Base-by-base conservation (phyloP, 2,329 filamentous ascomycete species). In the Plenodomus lindquistii region DNA sequence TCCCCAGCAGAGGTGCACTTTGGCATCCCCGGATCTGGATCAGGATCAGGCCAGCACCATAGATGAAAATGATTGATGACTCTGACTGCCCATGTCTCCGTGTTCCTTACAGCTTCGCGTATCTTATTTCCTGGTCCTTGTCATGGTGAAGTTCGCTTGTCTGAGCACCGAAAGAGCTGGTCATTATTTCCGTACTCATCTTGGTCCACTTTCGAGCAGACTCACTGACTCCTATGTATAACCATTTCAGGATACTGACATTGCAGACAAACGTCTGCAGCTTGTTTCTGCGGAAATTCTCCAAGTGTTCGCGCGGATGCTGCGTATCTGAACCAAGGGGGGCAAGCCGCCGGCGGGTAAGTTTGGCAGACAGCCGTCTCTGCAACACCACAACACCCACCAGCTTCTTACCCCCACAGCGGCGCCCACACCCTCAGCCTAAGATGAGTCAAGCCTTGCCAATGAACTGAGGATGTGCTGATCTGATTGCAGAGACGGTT, bases 11-110 rank as follows among this genome's bases (percentile, higher is more conserved):
- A 57, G 45, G 6, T 37, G 54, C 44, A 24, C 38, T 35, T 50
- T 36, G 36, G 19, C 35, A 29, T 45, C 16, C 16, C 35, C 35
- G 16, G 18, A 37, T 18, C 16, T 44, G 38, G 29, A 39, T 34
- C 35, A 24, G 16, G 18, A 42, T 40, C 42, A 49, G 34, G 46
- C 48, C 53, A 53, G 48, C 34, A 45, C 45, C 42, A 56, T 42
- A 50, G 60, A 53, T 55, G 42, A 41, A 62, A 48, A 60, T 42
- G 54, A 63, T 48, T 57, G 38, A 57, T 53, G 53, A 57, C 27
- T 15, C 27, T 31, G 27, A 31, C 4, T 15, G 10, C 11, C 27
- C 10, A 31, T 4, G 4, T 31, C 6, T 13, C 27, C 10, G 6
- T 31, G n/a, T n/a, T n/a, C n/a, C n/a, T n/a, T n/a, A n/a, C n/a